Percentiles rank a stretch among this genome's conserved stretches.
These are phyloP conservation scores for Puccinia hordei DNA, from an alignment of 1,284 basidiomycete genomes.

Conservation along the genomic window DNA sequence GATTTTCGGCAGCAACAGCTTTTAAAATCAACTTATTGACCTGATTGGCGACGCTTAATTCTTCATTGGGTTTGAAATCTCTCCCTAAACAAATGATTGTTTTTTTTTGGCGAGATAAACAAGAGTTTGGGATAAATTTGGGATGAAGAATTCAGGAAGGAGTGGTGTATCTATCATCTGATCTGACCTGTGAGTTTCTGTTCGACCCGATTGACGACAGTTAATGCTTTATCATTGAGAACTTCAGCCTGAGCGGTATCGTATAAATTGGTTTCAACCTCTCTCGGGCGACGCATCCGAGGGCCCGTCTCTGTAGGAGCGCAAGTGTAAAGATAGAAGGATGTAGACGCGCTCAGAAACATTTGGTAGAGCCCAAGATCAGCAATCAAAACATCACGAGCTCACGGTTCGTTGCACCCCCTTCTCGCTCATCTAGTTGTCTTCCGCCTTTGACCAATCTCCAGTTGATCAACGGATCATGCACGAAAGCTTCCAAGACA, in stretches of 20 bases:
- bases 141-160: conserved; percentile 19
- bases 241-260: conserved; percentile 67
- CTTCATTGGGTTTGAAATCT: conserved; percentile 81
- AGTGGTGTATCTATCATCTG: too few relatives aligned
- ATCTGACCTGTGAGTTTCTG: conserved; percentile 80
- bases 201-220: conserved; percentile 88
- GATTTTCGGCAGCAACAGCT: conserved; percentile 85
- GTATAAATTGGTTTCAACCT: conserved; percentile 56
- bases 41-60: conserved; percentile 73
- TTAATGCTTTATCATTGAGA: conserved; percentile 82
- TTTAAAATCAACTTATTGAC: conserved; percentile 81
- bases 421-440: conserved; percentile 54
- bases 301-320: conserved; percentile 27
- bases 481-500: conserved; percentile 80
- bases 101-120: conserved; percentile 2
- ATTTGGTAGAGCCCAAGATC: background rate
- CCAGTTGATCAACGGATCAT: conserved; percentile 67
- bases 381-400: background rate
- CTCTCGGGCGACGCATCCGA: conserved; percentile 53
- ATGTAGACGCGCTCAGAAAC: background rate
- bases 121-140: background rate
- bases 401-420: conserved; percentile 56
- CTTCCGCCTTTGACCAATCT: conserved; percentile 60
- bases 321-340: background rate
- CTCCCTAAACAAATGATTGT: conserved; percentile 64